Conservation (phyloP, 2,329 filamentous ascomycete species). For the Phaeoacremonium minimum region DNA sequence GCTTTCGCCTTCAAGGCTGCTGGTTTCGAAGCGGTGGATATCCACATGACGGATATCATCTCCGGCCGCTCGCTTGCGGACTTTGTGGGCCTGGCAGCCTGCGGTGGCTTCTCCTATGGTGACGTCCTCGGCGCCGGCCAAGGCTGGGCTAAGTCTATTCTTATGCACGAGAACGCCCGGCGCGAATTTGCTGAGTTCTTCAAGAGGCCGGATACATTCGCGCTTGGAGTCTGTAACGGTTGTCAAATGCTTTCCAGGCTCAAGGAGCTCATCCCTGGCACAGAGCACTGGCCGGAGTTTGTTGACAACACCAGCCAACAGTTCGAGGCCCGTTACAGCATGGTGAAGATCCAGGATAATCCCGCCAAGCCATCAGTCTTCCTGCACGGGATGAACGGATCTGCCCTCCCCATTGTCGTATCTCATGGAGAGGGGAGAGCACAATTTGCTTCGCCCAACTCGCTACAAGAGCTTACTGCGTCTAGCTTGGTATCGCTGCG, state of each 20-base stretch:
- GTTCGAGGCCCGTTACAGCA: constrained; percentile 83
- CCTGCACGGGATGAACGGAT: constrained; percentile 81
- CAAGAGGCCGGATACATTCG: constrained; percentile 81
- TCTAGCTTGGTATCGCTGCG: constrained; percentile 71
- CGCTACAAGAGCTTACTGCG: constrained; percentile 51
- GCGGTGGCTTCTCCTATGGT: constrained; percentile 94
- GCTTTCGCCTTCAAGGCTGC: constrained; percentile 91
- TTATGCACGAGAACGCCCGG: constrained; percentile 74
- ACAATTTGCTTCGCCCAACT: constrained; percentile 53
- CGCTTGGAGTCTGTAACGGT: constrained; percentile 93
- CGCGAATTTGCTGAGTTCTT: constrained; percentile 84
- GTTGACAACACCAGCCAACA: constrained; percentile 81
- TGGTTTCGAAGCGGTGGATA: constrained; percentile 86
- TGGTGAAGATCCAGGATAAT: constrained; percentile 71
- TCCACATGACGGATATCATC: constrained; percentile 94
- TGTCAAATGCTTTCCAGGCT: constrained; percentile 90
- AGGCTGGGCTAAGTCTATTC: constrained; percentile 91
- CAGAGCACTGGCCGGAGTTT: constrained; percentile 79
- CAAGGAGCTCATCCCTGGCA: constrained; percentile 82
- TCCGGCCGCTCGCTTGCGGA: constrained; percentile 73
- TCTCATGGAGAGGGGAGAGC: constrained; percentile 91
- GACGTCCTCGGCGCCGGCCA: constrained; percentile 86
- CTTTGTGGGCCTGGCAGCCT: constrained; percentile 88
- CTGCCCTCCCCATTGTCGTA: constrained; percentile 77
- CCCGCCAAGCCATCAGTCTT: constrained; percentile 65